phyloP scores from a whole-genome alignment of 2,329 filamentous ascomycete species.

The Colletotrichum gigasporum region DNA sequence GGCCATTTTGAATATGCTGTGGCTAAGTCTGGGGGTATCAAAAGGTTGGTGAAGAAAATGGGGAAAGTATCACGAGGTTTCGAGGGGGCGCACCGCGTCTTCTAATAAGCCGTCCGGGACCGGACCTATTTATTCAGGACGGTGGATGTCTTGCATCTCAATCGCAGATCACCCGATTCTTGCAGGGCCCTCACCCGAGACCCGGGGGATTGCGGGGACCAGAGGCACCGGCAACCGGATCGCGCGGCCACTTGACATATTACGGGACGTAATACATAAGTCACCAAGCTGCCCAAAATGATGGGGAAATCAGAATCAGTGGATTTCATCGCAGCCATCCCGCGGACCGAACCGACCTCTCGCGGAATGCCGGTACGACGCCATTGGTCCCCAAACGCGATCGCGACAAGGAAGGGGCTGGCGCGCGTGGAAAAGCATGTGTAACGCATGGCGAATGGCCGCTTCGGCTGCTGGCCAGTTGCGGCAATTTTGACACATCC shows the following conservation, averaged over 20 bases:
- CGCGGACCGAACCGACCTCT: neutral
- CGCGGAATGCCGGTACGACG: accelerated
- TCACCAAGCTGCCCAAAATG: neutral
- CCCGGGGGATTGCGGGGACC: conserved; percentile 14
- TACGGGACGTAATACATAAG: neutral
- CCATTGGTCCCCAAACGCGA: neutral
- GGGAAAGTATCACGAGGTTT: too few relatives aligned
- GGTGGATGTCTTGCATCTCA: neutral
- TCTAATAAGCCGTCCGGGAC: neutral
- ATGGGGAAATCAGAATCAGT: neutral
- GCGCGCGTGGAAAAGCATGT: neutral
- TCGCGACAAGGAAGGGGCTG: neutral
- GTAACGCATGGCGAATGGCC: neutral
- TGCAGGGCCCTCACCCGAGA: conserved; percentile 10
- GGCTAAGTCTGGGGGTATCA: neutral
- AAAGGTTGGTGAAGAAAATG: neutral
- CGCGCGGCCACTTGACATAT: neutral
- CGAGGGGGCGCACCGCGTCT: neutral
- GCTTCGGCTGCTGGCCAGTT: neutral
- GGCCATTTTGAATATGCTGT: neutral
- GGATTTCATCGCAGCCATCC: neutral
- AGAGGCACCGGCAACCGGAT: neutral
- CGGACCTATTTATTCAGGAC: neutral
- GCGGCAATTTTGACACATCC: neutral
- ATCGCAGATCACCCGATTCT: conserved; percentile 1